phyloP scores from a whole-genome alignment of 2,329 filamentous ascomycete species.

The Aspergillus versicolor region DNA sequence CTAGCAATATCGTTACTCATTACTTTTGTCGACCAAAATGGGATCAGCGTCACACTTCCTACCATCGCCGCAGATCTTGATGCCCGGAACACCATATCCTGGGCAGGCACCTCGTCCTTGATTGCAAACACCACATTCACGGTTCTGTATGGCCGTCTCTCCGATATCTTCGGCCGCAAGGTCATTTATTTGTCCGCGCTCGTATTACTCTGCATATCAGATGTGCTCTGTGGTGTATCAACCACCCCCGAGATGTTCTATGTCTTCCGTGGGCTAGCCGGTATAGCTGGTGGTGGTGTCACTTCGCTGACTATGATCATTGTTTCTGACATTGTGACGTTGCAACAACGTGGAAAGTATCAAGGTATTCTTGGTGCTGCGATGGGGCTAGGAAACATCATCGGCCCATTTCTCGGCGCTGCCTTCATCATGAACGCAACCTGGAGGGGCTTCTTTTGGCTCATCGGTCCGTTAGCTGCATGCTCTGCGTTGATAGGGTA shows the following conservation, averaged over 20 bases:
- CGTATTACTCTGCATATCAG: conserved; percentile 54
- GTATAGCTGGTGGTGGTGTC: conserved; percentile 62
- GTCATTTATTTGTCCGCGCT: conserved; percentile 56
- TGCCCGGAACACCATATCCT: conserved; percentile 57
- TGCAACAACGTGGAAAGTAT: conserved; percentile 59
- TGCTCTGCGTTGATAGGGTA: conserved; percentile 49
- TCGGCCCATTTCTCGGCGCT: conserved; percentile 50
- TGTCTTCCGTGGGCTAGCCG: conserved; percentile 59
- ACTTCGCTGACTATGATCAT: conserved; percentile 62
- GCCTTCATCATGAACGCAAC: conserved; percentile 45
- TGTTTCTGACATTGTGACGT: conserved; percentile 59
- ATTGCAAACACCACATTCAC: conserved; percentile 66
- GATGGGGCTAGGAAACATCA: conserved; percentile 47
- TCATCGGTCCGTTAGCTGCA: conserved; percentile 53
- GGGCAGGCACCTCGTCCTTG: conserved; percentile 69
- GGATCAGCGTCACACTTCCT: conserved; percentile 55
- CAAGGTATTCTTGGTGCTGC: conserved; percentile 48
- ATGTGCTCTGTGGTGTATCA: conserved; percentile 60
- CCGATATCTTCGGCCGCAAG: conserved; percentile 63
- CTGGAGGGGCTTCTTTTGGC: conserved; percentile 51
- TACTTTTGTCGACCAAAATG: conserved; percentile 59
- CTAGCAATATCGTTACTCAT: conserved; percentile 56
- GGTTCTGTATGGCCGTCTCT: conserved; percentile 62
- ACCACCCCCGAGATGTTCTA: conserved; percentile 59
- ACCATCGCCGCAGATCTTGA: conserved; percentile 52